Conservation (phyloP, 2,329 filamentous ascomycete species). For the Aspergillus texensis region DNA sequence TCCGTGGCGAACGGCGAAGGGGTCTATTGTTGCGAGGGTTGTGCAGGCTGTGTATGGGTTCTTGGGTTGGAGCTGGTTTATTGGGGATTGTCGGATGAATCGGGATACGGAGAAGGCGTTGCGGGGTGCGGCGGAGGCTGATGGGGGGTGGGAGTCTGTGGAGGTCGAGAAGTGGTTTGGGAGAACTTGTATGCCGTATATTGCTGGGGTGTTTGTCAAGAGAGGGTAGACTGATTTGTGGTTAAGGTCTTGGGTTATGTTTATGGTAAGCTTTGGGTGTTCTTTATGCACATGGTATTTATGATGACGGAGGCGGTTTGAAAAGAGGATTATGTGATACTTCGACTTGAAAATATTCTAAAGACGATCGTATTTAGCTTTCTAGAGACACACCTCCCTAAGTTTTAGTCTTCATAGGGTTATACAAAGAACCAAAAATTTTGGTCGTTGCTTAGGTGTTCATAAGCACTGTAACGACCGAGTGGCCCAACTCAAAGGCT, state of each 20-base stretch:
- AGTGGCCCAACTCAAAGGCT: too few species aligned
- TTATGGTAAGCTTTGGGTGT: not conserved
- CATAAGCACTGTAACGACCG: too few species aligned
- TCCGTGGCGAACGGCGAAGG: constrained; percentile 51
- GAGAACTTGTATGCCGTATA: constrained; percentile 43
- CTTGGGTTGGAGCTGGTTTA: constrained; percentile 55
- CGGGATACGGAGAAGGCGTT: constrained; percentile 52
- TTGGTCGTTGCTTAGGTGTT: too few species aligned
- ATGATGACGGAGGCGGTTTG: not conserved
- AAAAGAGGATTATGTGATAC: not conserved
- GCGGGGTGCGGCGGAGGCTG: constrained; percentile 42
- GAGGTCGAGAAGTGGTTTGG: constrained; percentile 48
- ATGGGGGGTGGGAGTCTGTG: constrained; percentile 53
- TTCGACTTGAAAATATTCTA: not conserved
- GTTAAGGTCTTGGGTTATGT: too few species aligned
- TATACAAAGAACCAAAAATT: too few species aligned
- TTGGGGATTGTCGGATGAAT: constrained; percentile 56
- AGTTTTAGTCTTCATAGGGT: too few species aligned
- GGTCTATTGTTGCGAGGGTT: constrained; percentile 47
- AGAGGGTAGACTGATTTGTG: constrained; percentile 19
- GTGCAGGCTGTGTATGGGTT: constrained; percentile 51
- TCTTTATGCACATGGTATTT: not conserved
- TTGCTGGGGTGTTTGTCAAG: constrained; percentile 46
- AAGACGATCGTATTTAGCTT: not conserved
- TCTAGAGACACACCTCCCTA: too few species aligned